phyloP scores from a whole-genome alignment of 345 rosid genomes.

The Abelmoschus esculentus region DNA sequence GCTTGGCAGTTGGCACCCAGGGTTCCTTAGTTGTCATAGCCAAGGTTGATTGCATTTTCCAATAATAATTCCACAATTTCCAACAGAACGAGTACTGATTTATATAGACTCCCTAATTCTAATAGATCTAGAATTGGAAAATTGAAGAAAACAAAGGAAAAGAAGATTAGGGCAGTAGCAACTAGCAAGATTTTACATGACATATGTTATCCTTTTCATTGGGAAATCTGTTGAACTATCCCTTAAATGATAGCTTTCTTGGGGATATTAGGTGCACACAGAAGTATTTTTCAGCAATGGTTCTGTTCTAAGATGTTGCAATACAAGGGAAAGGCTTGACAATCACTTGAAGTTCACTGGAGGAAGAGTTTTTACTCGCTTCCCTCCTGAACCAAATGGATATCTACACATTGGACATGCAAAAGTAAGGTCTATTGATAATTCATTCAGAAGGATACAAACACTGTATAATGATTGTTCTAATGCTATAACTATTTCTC shows the following conservation, averaged over 20 bases:
- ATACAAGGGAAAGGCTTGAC: conserved; percentile 65
- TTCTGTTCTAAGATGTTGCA: conserved; percentile 75
- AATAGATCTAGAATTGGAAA: not conserved
- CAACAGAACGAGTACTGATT: not conserved
- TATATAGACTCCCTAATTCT: not conserved
- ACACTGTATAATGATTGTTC: not conserved
- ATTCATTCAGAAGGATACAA: not conserved
- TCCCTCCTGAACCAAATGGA: conserved; percentile 99
- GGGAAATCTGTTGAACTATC: not conserved
- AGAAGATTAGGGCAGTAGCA: not conserved
- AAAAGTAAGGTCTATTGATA: conserved; percentile 44
- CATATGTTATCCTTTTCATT: not conserved
- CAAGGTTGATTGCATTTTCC: conserved; percentile 1
- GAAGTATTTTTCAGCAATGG: conserved; percentile 72
- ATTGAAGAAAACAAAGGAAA: not conserved
- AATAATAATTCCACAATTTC: not conserved
- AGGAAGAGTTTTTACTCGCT: conserved; percentile 73
- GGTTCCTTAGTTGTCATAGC: not conserved
- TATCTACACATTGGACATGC: conserved; percentile 99
- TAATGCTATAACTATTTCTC: conserved; percentile 12
- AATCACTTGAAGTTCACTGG: conserved; percentile 75
- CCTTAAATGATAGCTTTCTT: not conserved
- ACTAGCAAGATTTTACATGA: not conserved
- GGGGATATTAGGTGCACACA: conserved; percentile 64
- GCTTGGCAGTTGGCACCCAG: not conserved